Percentiles rank a stretch among this genome's conserved stretches.
Evolutionary conservation across 306 rosid genomes (phyloP).

Genomic region (Alnus glutinosa): DNA sequence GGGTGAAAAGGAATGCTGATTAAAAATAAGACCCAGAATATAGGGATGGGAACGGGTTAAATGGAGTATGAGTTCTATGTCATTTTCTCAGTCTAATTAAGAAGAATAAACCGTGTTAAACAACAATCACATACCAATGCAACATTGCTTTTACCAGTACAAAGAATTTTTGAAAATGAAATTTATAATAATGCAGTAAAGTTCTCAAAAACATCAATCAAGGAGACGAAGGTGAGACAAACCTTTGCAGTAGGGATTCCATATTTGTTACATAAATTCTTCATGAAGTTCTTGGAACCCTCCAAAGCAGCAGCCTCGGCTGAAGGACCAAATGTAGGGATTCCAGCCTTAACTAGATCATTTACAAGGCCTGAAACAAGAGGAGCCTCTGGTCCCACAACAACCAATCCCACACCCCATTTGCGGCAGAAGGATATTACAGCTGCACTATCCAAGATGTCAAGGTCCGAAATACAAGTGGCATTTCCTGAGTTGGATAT

Average conservation of each 20-base stretch:
- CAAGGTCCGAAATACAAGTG: conserved; percentile 73
- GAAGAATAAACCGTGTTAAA: not conserved
- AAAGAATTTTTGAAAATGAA: not conserved
- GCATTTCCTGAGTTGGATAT: conserved; percentile 80
- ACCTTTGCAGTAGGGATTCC: conserved; percentile 96
- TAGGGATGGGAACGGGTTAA: not conserved
- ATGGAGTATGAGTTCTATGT: not conserved
- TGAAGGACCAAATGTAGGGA: conserved; percentile 92
- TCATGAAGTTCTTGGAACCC: conserved; percentile 97
- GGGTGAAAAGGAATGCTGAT: not conserved
- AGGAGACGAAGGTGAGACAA: conserved; percentile 20
- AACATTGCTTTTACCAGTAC: not conserved
- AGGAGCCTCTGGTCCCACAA: conserved; percentile 95
- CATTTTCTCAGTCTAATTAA: not conserved
- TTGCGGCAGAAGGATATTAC: conserved; percentile 66
- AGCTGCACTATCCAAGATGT: conserved; percentile 57
- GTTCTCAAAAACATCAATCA: not conserved
- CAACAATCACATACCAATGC: not conserved
- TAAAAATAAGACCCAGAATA: not conserved
- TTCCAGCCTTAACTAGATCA: conserved; percentile 65
- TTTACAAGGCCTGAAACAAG: conserved; percentile 85
- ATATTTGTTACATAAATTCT: conserved; percentile 83
- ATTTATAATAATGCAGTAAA: not conserved
- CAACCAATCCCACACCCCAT: conserved; percentile 81
- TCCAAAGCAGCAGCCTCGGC: conserved; percentile 98